A percentile compares a stretch with the other conserved stretches of the same genome.
phyloP scores from a whole-genome alignment of 345 rosid genomes.

The Fremontodendron californicum region DNA sequence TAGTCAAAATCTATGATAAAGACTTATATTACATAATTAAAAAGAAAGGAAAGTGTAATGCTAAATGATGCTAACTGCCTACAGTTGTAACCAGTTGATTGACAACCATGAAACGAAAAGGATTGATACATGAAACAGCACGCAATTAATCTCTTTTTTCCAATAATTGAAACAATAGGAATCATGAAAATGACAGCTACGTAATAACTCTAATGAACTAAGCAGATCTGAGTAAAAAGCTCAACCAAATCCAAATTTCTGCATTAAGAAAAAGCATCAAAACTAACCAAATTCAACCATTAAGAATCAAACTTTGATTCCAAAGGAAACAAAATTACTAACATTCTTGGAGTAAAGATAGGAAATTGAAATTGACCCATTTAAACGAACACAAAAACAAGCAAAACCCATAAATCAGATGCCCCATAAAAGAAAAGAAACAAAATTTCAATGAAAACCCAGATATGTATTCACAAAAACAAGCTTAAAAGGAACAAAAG shows the following conservation, averaged over 20 bases:
- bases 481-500: not conserved
- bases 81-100: constrained; percentile 13
- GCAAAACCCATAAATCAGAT: constrained; percentile 9
- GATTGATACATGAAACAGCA: not conserved
- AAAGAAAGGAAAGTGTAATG: not conserved
- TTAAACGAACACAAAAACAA: not conserved
- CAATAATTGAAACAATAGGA: constrained; percentile 6
- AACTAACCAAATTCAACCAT: constrained; percentile 1
- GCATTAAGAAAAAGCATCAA: not conserved
- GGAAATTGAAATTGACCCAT: constrained; percentile 6
- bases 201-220: not conserved
- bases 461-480: not conserved
- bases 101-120: constrained; percentile 18
- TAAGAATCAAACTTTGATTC: constrained; percentile 10
- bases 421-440: not conserved
- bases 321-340: not conserved
- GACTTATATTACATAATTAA: not conserved
- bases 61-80: not conserved
- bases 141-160: not conserved
- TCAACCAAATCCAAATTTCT: not conserved
- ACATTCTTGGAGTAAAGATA: not conserved
- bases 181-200: constrained; percentile 4
- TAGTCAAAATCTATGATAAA: not conserved
- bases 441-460: not conserved
- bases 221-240: constrained; percentile 3